Base-by-base conservation (phyloP, 2,329 filamentous ascomycete species). In the Fusarium beomiforme region DNA sequence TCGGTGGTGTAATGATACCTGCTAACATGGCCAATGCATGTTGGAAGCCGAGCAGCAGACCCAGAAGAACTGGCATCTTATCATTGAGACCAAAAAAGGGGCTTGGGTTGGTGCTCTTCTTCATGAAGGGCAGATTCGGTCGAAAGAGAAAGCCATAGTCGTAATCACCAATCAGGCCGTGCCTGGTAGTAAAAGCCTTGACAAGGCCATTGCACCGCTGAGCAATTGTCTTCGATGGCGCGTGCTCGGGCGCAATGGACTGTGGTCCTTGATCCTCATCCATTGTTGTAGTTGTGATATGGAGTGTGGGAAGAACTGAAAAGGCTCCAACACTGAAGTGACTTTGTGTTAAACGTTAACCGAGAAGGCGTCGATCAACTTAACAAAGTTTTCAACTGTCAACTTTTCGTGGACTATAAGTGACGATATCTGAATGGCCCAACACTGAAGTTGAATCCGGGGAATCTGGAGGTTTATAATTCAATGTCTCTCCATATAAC, bases 131-230 rank as follows among this genome's bases (percentile, higher is more conserved):
- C 24, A 97, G 81, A 73, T 93, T 94, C 3, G 89, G 93, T 24
- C 84, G 89, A 85, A 98, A 97, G 42, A 98, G 90, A 77, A 94
- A 96, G 37, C 80, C 92, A 86, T 98, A 98, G 85, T 98, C 92
- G 81, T 98, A 98, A 75, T 90, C 86, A 69, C 95, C 95, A 60
- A 98, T 81, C 29, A 97, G 86, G 16, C 95, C 95, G 3, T 94
- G 87, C 67, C 85, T 90, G 47, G 87, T 89, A 58, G 85, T 81
- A 70, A 89, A 85, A 9, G 83, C 81, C 64, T 81, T 82, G 34
- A 64, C 68, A 23, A 80, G 39, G 24, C 74, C 74, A 47, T 72
- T 70, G 46, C 77, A 67, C 29, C 78, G 78, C 54, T 77, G 65
- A 36, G 70, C 23, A 53, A 80, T 51, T 36, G 72, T 68, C 74